These are phyloP conservation scores for Toxoplasma gondii DNA, from an alignment of 169 alveolate species.

Conservation along the genomic window DNA sequence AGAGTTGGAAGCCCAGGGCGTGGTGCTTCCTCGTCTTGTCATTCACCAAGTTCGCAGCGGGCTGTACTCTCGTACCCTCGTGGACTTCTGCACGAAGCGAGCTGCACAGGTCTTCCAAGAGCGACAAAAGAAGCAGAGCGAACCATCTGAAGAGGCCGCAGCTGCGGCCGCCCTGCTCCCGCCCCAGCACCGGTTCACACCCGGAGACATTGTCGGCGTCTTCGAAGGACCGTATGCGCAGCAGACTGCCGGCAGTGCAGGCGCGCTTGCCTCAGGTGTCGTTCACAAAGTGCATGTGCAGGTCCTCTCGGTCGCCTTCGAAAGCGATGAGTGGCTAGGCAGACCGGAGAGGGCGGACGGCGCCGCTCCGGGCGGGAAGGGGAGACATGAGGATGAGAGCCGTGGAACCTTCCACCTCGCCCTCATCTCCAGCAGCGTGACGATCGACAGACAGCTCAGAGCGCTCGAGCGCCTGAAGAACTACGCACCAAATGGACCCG, in stretches of 20 bases:
- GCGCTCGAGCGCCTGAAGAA: neutral
- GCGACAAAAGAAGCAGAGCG: neutral
- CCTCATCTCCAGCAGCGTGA: neutral
- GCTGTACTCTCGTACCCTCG: constrained; percentile 34
- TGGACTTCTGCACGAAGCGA: neutral
- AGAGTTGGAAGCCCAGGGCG: constrained; percentile 31
- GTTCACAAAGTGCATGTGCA: neutral
- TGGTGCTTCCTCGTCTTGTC: constrained; percentile 40
- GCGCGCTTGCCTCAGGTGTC: constrained; percentile 52
- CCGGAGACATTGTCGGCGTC: constrained; percentile 51
- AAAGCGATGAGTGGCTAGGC: neutral
- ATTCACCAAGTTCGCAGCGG: neutral
- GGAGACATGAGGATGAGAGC: neutral
- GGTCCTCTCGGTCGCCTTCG: constrained; percentile 14
- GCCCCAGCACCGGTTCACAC: constrained; percentile 46
- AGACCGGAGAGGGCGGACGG: neutral
- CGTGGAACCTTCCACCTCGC: constrained; percentile 15
- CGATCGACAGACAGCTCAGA: neutral
- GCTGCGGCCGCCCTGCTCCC: neutral
- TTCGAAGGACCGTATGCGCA: neutral
- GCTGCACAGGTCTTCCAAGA: neutral
- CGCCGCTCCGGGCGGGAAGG: neutral
- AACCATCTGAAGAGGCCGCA: neutral
- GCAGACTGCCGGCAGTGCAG: neutral
- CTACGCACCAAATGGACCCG: neutral